A percentile compares a stretch with the other conserved stretches of the same genome.
phyloP scores from a whole-genome alignment of 768 basidiomycete genomes.

The Pleurotus giganteus region DNA sequence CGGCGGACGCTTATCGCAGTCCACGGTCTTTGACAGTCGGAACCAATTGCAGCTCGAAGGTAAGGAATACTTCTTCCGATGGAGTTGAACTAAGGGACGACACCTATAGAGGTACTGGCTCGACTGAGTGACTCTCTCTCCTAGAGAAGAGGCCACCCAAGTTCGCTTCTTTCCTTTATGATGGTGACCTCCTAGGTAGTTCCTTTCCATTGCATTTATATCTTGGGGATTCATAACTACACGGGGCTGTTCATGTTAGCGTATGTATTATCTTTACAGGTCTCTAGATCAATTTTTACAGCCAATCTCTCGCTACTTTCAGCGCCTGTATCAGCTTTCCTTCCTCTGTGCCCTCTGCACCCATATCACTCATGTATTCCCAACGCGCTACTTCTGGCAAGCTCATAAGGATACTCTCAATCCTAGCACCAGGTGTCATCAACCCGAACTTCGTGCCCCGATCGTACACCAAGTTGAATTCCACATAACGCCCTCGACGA shows the following conservation, averaged over 20 bases:
- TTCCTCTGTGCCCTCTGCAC: slow-evolving; percentile 62
- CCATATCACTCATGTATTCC: slow-evolving; percentile 86
- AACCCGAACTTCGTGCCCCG: slow-evolving; percentile 87
- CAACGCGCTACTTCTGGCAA: slow-evolving; percentile 84
- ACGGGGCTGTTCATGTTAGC: no score
- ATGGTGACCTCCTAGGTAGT: no score
- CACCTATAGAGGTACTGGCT: no score
- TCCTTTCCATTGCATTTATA: no score
- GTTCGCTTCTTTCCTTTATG: no score
- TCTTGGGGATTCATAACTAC: no score
- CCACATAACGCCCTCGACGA: slow-evolving; percentile 89
- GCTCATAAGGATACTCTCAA: slow-evolving; percentile 91
- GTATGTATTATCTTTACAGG: no score
- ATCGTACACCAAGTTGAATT: slow-evolving; percentile 89
- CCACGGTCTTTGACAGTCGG: not conserved
- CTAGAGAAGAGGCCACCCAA: no score
- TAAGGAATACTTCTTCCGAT: not conserved
- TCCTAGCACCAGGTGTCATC: slow-evolving; percentile 79
- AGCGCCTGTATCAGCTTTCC: slow-evolving; percentile 60
- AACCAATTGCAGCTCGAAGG: not conserved
- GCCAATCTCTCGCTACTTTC: slow-evolving; percentile 66
- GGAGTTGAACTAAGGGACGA: no score
- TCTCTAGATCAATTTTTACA: slow-evolving; percentile 24
- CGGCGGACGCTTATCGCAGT: not conserved
- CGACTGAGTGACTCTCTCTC: no score